These are phyloP conservation scores for Alternaria triticimaculans DNA, from an alignment of 2,329 filamentous ascomycete species.

Conservation along the genomic window DNA sequence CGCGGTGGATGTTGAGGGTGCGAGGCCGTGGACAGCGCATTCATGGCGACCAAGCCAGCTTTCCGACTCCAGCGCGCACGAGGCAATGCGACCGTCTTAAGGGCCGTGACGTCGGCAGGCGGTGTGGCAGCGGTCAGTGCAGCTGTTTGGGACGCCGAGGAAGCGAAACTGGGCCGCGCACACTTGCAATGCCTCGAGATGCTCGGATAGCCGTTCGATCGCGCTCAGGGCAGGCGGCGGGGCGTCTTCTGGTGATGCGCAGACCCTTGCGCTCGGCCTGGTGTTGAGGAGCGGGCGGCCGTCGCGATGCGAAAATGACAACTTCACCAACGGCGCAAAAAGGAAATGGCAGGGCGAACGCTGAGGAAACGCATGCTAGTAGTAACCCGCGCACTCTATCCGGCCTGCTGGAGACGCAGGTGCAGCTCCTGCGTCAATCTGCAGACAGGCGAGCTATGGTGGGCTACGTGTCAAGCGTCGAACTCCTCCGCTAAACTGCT, in stretches of 20 bases:
- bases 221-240: constrained; percentile 14
- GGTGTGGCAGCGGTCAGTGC: constrained; percentile 50
- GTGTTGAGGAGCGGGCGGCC: constrained; percentile 32
- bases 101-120: constrained; percentile 45
- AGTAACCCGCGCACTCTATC: constrained; percentile 43
- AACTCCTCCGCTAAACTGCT: constrained; percentile 43
- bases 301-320: constrained; percentile 12
- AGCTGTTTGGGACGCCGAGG: constrained; percentile 39
- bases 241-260: constrained; percentile 19
- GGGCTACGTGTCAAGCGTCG: constrained; percentile 46
- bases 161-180: constrained; percentile 34
- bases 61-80: constrained; percentile 33
- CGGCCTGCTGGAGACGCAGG: constrained; percentile 42
- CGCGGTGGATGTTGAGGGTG: constrained; percentile 32
- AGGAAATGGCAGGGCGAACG: constrained; percentile 36
- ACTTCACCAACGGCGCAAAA: constrained; percentile 11
- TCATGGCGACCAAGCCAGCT: constrained; percentile 48
- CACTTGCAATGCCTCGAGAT: constrained; percentile 17
- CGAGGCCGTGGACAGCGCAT: constrained; percentile 48
- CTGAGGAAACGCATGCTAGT: constrained; percentile 37
- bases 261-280: constrained; percentile 9
- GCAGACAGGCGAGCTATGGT: constrained; percentile 46
- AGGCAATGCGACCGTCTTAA: constrained; percentile 43
- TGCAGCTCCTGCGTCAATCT: constrained; percentile 51
- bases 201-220: constrained; percentile 18